Evolutionary conservation across 768 basidiomycete genomes (phyloP), one percentile per base, ranked within the genome.

Genomic region (Suillus variegatus): DNA sequence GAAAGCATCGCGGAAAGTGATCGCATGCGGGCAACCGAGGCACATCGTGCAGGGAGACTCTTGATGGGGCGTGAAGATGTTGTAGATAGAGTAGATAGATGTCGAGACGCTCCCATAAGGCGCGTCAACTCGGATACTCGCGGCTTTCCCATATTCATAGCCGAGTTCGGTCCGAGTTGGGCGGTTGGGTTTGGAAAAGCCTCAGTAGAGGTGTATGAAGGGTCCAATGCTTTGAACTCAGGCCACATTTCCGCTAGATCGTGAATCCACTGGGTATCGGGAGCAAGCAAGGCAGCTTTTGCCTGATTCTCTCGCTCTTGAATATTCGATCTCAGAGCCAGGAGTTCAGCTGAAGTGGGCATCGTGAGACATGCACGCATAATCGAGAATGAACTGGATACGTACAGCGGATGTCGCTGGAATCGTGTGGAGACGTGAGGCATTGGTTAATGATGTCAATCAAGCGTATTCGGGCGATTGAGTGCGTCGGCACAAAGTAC

Each of bases 1-100:
- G 58, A 41, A 43, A 60, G 58, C 18, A 60, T 60, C 25, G 41
- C 6, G 18, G 40, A 41, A 60, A 60, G 58, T 20, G 58, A 60
- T 60, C 28, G 25, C 18, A 40, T 43, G 14, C 58, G 58, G 25
- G 41, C 43, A 28, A 43, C 6, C 8, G 40, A 8, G 18, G 10
- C 41, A 20, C 40, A 18, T 16, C 25, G 40, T 12, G 12, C 28
- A 16, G 18, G 41, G 10, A 60, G 6, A 28, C 25, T 10, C 3
- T 28, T 43, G 7, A 12, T 60, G 6, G 18, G 40, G 41, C 25
- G 10, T 20, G 40, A 32, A 43, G 3, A 40, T 12, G 40, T 12
- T 6, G 40, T 41, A 6, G 57, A 25, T 41, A 41, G 14, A 16
- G 40, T 9, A 60, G 25, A 12, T 20, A 60, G 25, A 18, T 25